Conservation (phyloP, 352 stramenopile species). For the Phytophthora pluvialis region DNA sequence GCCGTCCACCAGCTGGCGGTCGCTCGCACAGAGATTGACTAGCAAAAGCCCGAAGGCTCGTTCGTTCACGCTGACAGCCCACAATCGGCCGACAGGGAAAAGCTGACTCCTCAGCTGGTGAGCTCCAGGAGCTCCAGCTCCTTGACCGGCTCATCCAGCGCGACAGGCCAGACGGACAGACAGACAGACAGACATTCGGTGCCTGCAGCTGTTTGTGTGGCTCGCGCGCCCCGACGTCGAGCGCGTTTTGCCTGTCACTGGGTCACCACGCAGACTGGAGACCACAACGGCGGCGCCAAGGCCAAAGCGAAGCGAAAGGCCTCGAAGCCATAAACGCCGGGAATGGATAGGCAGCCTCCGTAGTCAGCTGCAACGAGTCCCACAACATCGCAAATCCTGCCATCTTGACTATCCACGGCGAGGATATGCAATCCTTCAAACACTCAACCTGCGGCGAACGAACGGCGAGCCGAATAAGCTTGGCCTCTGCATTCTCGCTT, state of each 20-base stretch:
- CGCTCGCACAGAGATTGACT: conserved; percentile 24
- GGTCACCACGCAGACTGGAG: conserved; percentile 1
- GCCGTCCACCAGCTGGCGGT: conserved; percentile 29
- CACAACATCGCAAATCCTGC: conserved; percentile 39
- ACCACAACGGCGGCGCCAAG: not conserved
- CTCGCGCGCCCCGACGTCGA: conserved; percentile 13
- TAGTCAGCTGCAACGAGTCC: conserved; percentile 39
- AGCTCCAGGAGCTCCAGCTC: conserved; percentile 10
- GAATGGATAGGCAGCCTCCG: conserved; percentile 35
- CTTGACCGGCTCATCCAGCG: conserved; percentile 26
- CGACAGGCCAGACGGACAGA: conserved; percentile 10
- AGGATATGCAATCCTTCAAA: conserved; percentile 17
- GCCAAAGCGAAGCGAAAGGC: conserved; percentile 15
- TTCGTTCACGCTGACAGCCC: conserved; percentile 25
- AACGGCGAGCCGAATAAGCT: conserved; percentile 15
- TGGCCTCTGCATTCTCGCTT: not conserved
- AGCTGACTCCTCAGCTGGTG: conserved; percentile 37
- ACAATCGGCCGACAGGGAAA: conserved; percentile 13
- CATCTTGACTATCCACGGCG: conserved; percentile 36
- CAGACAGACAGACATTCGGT: conserved; percentile 19
- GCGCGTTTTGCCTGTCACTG: conserved; percentile 32
- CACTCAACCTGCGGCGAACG: not conserved
- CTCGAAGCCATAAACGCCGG: conserved; percentile 39
- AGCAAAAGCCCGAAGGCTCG: conserved; percentile 24
- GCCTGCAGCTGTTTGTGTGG: conserved; percentile 37